Base-by-base conservation (phyloP, 768 basidiomycete genomes). In the Rhodosporidiobolus odoratus region DNA sequence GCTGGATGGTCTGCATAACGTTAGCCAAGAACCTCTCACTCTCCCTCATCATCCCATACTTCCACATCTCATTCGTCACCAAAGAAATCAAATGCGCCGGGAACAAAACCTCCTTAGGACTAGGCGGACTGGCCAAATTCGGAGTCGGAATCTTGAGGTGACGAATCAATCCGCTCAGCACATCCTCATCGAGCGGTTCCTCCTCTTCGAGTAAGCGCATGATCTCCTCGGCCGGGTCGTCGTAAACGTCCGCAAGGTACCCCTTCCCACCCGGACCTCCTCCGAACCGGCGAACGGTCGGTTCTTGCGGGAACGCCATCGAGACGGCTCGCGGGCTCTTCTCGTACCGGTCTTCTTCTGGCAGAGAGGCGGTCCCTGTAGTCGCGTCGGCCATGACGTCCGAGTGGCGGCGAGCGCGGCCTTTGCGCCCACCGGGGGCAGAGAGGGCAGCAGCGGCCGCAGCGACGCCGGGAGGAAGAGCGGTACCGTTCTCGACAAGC, bases 31-130 rank as follows among this genome's bases (percentile, higher is more conserved):
- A 98, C 58, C 94, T 85, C 80, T 98, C 96, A 81, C 92, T 95
- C 81, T 99, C 96, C 23, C 87, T 84, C 75, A 98, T 97, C 74
- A 99, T 86, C 58, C 94, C 92, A 77, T 95, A 93, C 81, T 96
- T 97, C 96, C 96, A 98, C 96, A 99, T 99, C 81, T 98, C 96
- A 80, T 99, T 99, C n/a, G 93, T 95, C 74, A 96, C 88, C 57
- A 98, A 82, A 78, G 90, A 92, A 81, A 99, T 98, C 69, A 99
- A 86, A 80, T 98, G 97, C 34, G 96, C 94, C 17, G 96, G 96
- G 88, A 99, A 99, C 50, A 99, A 84, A 63, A 99, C 93, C 80
- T 99, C 96, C 81, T 97, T 97, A 71, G 92, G 88, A 27, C 89
- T 87, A n/a, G 93, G 90, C 1, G 93, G 90, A 77, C 90, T 95